phyloP scores from a whole-genome alignment of 202 grass and related monocot species.

The Carex sylvatica region DNA sequence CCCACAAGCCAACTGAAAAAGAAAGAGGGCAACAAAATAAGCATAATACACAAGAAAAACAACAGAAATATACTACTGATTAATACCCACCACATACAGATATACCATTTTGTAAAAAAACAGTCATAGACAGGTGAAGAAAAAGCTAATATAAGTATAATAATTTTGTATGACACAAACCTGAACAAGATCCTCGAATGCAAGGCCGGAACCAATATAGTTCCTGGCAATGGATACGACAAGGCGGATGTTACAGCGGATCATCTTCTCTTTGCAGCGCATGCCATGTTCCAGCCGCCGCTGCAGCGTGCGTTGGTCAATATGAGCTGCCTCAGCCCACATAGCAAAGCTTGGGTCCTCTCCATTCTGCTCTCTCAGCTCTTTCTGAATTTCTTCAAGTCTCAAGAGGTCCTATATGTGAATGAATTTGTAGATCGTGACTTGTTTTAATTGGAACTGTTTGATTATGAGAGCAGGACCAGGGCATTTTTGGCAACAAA shows the following conservation, averaged over 20 bases:
- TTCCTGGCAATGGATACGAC: constrained; percentile 92
- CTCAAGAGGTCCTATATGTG: constrained; percentile 60
- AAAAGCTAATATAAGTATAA: neutral
- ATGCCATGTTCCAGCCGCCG: constrained; percentile 54
- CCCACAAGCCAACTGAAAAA: neutral
- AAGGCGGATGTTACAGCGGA: constrained; percentile 75
- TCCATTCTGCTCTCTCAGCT: constrained; percentile 37
- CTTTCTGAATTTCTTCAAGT: constrained; percentile 48
- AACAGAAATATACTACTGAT: neutral
- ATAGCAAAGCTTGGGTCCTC: constrained; percentile 59
- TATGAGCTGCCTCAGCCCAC: constrained; percentile 68
- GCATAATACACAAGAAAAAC: neutral
- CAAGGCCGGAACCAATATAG: constrained; percentile 46
- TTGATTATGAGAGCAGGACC: constrained; percentile 8
- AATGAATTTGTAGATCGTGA: constrained; percentile 8
- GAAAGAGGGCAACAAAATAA: neutral
- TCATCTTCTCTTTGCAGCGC: constrained; percentile 80
- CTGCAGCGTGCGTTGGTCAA: constrained; percentile 46
- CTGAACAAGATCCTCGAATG: constrained; percentile 86
- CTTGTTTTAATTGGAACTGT: constrained; percentile 20
- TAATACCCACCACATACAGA: neutral
- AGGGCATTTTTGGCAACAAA: neutral
- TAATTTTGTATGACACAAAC: constrained; percentile 28
- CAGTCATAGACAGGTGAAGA: neutral
- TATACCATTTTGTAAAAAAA: neutral